phyloP scores from a whole-genome alignment of 176 grass and related monocot species.

The Zizania latifolia region DNA sequence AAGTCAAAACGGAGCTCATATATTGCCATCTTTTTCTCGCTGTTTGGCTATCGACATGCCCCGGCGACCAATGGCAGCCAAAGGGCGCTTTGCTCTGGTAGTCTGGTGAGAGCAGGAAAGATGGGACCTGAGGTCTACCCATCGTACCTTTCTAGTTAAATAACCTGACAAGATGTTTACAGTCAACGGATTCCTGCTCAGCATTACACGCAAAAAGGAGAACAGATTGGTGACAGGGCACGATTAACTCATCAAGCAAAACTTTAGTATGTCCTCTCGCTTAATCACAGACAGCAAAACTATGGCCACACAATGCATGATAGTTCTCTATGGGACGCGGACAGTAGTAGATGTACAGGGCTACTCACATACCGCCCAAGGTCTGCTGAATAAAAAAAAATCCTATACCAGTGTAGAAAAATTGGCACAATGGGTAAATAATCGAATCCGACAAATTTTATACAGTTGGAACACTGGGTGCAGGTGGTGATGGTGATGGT shows the following conservation, averaged over 20 bases:
- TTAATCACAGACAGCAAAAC: constrained; percentile 25
- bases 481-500: neutral
- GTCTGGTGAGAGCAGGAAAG: neutral
- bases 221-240: neutral
- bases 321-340: neutral
- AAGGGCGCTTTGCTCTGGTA: neutral
- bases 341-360: constrained; percentile 36
- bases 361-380: constrained; percentile 41
- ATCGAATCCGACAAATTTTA: constrained; percentile 16
- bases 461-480: constrained; percentile 25
- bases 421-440: constrained; percentile 25
- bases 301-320: neutral
- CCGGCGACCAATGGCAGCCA: neutral
- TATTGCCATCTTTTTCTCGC: neutral
- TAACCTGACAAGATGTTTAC: neutral
- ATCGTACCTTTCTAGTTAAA: neutral
- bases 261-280: neutral
- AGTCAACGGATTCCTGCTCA: too few relatives aligned
- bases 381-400: constrained; percentile 13
- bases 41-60: neutral
- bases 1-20: neutral
- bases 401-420: constrained; percentile 27
- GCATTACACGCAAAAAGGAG: neutral
- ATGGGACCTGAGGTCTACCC: too few relatives aligned
- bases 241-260: neutral